These are phyloP conservation scores for Penicillium chermesinum DNA, from an alignment of 495 filamentous ascomycete species.

Conservation along the genomic window DNA sequence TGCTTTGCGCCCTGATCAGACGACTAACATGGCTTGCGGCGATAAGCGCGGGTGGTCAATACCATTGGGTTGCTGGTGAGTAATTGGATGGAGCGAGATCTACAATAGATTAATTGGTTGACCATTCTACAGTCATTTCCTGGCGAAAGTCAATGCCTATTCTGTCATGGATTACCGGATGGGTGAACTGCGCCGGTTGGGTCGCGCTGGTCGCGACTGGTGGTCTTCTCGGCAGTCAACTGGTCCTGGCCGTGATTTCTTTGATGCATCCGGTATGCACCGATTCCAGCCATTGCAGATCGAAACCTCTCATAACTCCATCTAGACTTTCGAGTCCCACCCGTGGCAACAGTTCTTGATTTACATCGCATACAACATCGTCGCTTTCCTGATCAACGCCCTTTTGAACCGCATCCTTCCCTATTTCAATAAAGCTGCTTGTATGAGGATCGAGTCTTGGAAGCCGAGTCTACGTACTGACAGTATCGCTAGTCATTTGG, in stretches of 20 bases:
- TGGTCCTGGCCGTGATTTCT: conserved; percentile 55
- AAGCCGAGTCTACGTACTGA: conserved; percentile 2
- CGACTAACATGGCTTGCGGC: not conserved
- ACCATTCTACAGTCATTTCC: conserved; percentile 16
- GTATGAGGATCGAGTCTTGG: conserved; percentile 19
- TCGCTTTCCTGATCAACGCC: conserved; percentile 61
- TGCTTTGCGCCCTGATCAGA: conserved; percentile 1
- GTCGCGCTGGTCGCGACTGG: conserved; percentile 51
- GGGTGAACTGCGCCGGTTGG: conserved; percentile 73
- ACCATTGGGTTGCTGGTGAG: conserved; percentile 64
- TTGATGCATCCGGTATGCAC: conserved; percentile 47
- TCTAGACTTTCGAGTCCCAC: conserved; percentile 45
- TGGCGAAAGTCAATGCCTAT: conserved; percentile 56
- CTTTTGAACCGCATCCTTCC: conserved; percentile 60
- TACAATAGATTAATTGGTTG: not conserved
- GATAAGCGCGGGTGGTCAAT: conserved; percentile 57
- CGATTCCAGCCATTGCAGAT: no score
- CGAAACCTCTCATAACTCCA: no score
- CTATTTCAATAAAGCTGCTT: conserved; percentile 55
- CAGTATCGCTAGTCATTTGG: conserved; percentile 49
- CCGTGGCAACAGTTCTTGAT: conserved; percentile 73
- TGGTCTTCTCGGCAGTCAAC: conserved; percentile 49
- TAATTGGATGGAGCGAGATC: conserved; percentile 10
- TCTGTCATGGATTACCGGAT: conserved; percentile 67
- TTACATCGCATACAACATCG: conserved; percentile 60